Conservation (phyloP, 1,284 basidiomycete species). For the Papiliotrema laurentii region DNA sequence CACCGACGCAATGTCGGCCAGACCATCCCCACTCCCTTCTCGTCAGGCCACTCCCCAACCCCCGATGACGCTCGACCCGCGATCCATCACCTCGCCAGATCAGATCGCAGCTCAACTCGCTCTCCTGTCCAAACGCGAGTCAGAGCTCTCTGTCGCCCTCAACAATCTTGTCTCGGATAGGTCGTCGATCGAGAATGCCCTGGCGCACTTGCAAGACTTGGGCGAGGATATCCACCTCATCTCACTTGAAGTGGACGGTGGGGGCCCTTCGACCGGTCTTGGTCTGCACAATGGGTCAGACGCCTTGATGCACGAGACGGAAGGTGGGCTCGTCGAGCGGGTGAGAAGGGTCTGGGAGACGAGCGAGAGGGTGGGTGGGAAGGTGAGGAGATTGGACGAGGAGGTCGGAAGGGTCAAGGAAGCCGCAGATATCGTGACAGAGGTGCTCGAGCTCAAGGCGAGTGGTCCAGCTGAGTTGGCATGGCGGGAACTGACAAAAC, state of each 20-base stretch:
- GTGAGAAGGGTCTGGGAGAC: conserved; percentile 55
- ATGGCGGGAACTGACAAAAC: conserved; percentile 3
- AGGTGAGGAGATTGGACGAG: conserved; percentile 80
- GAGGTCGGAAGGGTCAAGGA: conserved; percentile 83
- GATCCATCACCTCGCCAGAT: conserved; percentile 31
- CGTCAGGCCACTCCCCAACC: conserved; percentile 9
- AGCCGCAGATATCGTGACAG: conserved; percentile 74
- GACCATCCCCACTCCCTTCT: conserved; percentile 12
- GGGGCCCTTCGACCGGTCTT: conserved; percentile 48
- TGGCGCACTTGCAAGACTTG: conserved; percentile 62
- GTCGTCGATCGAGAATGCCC: conserved; percentile 62
- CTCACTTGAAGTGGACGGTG: conserved; percentile 57
- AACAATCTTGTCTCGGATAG: conserved; percentile 65
- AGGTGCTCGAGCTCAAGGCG: conserved; percentile 87
- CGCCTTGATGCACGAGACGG: conserved; percentile 7
- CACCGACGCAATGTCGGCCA: conserved; percentile 1
- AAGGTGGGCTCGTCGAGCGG: conserved; percentile 41
- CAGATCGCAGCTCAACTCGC: conserved; percentile 46
- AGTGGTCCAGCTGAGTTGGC: conserved; percentile 6
- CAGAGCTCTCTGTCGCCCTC: conserved; percentile 70
- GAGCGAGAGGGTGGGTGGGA: conserved; percentile 82
- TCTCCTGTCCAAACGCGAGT: conserved; percentile 69
- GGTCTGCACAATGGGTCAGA: conserved; percentile 23
- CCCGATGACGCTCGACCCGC: conserved; percentile 25
- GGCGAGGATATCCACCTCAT: conserved; percentile 62